Conservation (phyloP, 2,329 filamentous ascomycete species). For the Pseudogymnoascus sp. region DNA sequence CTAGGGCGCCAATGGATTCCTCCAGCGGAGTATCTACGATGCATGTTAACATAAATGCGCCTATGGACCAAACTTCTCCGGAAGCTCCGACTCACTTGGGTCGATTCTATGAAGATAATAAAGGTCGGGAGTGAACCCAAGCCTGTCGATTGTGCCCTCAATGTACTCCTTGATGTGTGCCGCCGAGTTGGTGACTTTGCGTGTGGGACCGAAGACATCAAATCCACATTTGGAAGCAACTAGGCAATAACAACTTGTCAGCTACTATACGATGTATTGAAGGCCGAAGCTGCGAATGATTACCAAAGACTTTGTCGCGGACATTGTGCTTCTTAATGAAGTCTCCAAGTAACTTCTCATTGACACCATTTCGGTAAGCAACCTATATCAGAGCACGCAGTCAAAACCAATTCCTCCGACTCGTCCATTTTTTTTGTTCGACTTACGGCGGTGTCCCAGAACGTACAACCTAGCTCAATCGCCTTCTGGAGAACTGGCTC, state of each 20-base stretch:
- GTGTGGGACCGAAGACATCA: background rate
- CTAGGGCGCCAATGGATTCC: constrained; percentile 39
- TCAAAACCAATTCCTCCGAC: background rate
- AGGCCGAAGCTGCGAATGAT: constrained; percentile 17
- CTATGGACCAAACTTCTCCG: background rate
- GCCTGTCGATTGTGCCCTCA: constrained; percentile 39
- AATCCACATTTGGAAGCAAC: background rate
- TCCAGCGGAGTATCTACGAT: constrained; percentile 32
- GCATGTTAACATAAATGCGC: background rate
- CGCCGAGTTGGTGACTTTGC: constrained; percentile 14
- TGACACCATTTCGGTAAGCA: constrained; percentile 37
- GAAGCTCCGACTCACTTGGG: constrained; percentile 2
- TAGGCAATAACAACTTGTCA: background rate
- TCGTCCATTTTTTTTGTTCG: background rate
- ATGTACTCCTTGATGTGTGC: constrained; percentile 40
- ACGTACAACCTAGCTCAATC: constrained; percentile 38
- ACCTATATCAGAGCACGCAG: constrained; percentile 33
- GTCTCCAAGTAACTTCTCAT: constrained; percentile 41
- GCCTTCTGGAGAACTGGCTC: constrained; percentile 42
- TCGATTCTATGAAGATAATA: constrained; percentile 34
- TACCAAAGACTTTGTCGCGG: constrained; percentile 41
- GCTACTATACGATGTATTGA: background rate
- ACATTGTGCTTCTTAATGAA: constrained; percentile 43
- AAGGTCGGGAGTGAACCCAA: constrained; percentile 31
- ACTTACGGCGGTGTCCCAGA: background rate